Percentiles rank a stretch among this genome's conserved stretches.
Conservation (phyloP, 2,329 filamentous ascomycete genomes). For the Cordyceps javanica region DNA sequence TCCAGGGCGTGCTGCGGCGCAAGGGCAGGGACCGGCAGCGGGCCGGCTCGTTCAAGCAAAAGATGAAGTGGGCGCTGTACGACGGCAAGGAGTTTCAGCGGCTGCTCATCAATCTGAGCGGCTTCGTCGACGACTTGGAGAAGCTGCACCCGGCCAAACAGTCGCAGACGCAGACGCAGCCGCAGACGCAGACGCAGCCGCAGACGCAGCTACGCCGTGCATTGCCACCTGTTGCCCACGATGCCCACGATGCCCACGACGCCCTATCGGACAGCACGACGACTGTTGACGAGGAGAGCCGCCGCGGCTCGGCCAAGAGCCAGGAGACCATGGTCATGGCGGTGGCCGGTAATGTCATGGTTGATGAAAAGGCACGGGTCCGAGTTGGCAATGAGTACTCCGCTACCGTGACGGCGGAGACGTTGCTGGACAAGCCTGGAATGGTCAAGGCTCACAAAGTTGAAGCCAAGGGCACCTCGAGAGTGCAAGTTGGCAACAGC, state of each 20-base stretch:
- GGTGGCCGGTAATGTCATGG: background rate
- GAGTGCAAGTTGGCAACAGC: conserved; percentile 8
- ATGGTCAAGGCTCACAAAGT: background rate
- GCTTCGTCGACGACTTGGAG: conserved; percentile 22
- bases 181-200: background rate
- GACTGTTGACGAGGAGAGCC: background rate
- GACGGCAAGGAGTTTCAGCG: conserved; percentile 18
- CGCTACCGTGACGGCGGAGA: background rate
- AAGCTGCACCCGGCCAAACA: conserved; percentile 18
- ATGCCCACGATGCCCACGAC: conserved; percentile 13
- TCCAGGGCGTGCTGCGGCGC: background rate
- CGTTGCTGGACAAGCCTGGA: background rate
- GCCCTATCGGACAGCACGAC: conserved; percentile 13
- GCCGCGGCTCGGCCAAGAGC: conserved; percentile 2
- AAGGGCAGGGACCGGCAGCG: conserved; percentile 14
- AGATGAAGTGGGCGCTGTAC: conserved; percentile 20
- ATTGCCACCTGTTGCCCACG: background rate
- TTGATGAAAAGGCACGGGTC: background rate
- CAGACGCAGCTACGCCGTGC: background rate
- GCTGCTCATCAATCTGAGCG: conserved; percentile 19
- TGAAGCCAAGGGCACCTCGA: conserved; percentile 3
- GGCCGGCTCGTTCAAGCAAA: conserved; percentile 16
- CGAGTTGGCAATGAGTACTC: background rate
- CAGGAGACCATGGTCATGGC: background rate
- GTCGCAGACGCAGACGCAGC: background rate